phyloP scores from a whole-genome alignment of 148 eudicot species.

The Vaccinium darrowii region DNA sequence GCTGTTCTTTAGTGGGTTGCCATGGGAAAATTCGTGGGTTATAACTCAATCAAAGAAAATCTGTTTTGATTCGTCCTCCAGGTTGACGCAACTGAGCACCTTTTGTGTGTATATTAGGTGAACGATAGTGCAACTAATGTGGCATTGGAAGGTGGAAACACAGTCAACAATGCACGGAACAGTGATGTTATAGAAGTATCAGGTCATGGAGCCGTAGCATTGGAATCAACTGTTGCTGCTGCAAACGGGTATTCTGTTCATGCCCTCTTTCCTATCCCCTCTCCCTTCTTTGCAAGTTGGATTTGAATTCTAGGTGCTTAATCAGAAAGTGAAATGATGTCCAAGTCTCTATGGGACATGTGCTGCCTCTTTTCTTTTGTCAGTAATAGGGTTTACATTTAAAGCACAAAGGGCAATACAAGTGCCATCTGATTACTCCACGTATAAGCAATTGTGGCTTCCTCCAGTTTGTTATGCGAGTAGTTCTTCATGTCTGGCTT shows the following conservation, averaged over 20 bases:
- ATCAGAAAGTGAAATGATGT: background rate
- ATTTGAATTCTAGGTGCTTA: background rate
- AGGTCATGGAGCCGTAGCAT: background rate
- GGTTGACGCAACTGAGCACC: constrained; percentile 5
- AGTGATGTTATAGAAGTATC: background rate
- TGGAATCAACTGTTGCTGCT: background rate
- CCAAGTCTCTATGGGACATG: background rate
- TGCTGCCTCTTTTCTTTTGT: background rate
- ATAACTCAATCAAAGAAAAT: background rate
- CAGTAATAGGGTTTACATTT: background rate
- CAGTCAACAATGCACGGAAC: background rate
- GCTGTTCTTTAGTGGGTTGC: too few species aligned
- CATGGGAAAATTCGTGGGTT: background rate
- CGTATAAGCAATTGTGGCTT: background rate
- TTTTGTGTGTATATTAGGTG: constrained; percentile 9
- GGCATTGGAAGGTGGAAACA: constrained; percentile 1
- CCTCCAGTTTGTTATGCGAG: background rate
- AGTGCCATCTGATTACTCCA: background rate
- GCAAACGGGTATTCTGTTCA: background rate
- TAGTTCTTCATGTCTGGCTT: background rate
- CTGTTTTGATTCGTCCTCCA: background rate
- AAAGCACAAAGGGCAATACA: background rate
- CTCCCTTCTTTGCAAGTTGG: background rate
- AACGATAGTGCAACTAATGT: background rate
- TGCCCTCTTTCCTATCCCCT: background rate